These are phyloP conservation scores for Cystobasidium slooffiae DNA, from an alignment of 1,284 basidiomycete species.

Conservation along the genomic window DNA sequence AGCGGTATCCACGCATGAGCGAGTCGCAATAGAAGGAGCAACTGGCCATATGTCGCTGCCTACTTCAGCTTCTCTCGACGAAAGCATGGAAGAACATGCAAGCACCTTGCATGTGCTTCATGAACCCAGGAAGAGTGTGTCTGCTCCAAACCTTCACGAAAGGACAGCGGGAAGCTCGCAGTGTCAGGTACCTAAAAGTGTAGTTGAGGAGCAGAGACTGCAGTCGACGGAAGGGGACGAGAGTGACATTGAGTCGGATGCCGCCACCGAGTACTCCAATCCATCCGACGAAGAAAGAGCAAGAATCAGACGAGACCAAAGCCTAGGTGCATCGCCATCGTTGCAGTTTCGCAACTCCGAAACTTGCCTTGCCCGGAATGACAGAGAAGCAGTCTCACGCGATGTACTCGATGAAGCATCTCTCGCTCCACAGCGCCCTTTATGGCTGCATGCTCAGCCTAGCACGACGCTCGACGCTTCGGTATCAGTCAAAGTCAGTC, in stretches of 20 bases:
- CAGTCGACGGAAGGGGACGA: not conserved
- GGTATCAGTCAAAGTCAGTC: too few species aligned
- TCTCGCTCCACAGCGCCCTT: too few species aligned
- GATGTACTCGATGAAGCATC: slow-evolving; percentile 1
- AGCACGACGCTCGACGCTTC: too few species aligned
- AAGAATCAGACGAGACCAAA: slow-evolving; percentile 24
- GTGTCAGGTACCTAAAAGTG: not conserved
- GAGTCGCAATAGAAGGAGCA: slow-evolving; percentile 25
- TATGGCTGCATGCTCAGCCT: too few species aligned
- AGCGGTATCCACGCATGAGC: not conserved
- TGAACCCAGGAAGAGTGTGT: slow-evolving; percentile 32
- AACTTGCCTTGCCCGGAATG: slow-evolving; percentile 17
- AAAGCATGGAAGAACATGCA: too few species aligned
- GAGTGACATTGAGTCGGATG: slow-evolving; percentile 1
- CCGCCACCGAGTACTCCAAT: slow-evolving; percentile 33
- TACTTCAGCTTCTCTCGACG: not conserved
- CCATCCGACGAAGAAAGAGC: slow-evolving; percentile 39
- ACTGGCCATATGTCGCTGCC: slow-evolving; percentile 17
- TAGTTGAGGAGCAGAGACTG: not conserved
- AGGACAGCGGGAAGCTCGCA: not conserved
- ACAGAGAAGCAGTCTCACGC: slow-evolving; percentile 21
- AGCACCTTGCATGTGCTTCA: not conserved
- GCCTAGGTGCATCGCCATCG: not conserved
- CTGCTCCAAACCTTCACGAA: slow-evolving; percentile 31
- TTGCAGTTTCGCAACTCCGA: slow-evolving; percentile 18